Evolutionary conservation across 345 rosid genomes (phyloP), one percentile per base, ranked within the genome.

Genomic region (Brassica cretica): DNA sequence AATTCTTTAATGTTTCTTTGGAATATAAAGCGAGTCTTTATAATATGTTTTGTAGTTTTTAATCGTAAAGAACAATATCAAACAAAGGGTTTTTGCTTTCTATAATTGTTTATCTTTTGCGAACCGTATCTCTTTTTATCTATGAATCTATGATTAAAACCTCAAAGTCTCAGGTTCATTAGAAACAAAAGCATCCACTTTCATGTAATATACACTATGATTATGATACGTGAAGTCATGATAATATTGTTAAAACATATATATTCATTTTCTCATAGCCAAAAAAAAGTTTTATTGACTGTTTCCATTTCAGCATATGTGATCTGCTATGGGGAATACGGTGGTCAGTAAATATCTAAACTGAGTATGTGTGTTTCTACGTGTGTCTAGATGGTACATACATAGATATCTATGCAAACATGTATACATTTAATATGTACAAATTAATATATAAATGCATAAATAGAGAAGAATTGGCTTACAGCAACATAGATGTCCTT

Each of bases 401-500:
- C 4, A 29, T 12, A 8, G 4, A 53, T 27, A 27, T 69, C 16
- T 53, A 53, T 53, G 19, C 73, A 12, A 41, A 69, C 46, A 53
- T 68, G n/a, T 68, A 68, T 49, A 68, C 39, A 8, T 49, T 60
- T 21, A 49, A 49, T 49, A 68, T 21, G 73, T 53, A 53, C 44
- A 69, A 30, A 30, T 15, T 6, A 8, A 33, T 15, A n/a, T 49
- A n/a, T 25, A 10, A 27, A 51, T 49, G n/a, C 24, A 68, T 29
- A 5, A 16, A 49, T 0, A 59, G 64, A 59, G 19, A 16, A 8
- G 63, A 55, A 77, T 59, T 41, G 68, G 77, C 86, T 83, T 83
- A 85, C 88, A 21, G 86, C 83, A 81, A 85, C 78, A n/a, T 81
- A 84, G 66, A 81, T 56, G 46, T 39, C 46, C 46, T 39, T 39